Conservation (phyloP, 352 stramenopile species). For the Globisporangium lucens region DNA sequence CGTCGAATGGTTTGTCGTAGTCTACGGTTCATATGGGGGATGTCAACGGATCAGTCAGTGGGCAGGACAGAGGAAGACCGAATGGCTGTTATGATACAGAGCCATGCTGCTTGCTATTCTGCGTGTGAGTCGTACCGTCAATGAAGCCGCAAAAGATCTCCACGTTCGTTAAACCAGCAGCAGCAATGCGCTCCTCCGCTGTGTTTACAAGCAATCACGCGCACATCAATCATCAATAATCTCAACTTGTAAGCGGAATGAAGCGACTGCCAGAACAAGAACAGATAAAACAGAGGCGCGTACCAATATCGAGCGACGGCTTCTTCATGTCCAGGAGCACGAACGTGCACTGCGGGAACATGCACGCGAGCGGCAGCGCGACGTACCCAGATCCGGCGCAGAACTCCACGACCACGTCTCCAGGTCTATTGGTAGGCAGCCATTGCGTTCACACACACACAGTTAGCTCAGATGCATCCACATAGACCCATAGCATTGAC, state of each 20-base stretch:
- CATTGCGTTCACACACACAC: neutral
- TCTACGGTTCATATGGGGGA: constrained; percentile 18
- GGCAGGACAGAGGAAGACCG: neutral
- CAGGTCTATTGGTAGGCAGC: constrained; percentile 30
- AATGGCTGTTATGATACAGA: neutral
- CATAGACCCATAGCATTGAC: neutral
- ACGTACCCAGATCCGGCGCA: constrained; percentile 78
- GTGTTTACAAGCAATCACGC: too few species aligned
- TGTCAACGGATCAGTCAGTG: neutral
- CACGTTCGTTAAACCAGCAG: constrained; percentile 61
- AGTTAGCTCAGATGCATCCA: neutral
- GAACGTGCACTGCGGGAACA: constrained; percentile 73
- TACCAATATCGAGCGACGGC: constrained; percentile 72
- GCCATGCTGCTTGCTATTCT: too few species aligned
- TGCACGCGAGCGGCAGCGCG: constrained; percentile 63
- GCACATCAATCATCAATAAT: neutral
- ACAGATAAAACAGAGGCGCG: neutral
- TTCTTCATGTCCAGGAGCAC: constrained; percentile 79
- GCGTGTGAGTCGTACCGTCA: constrained; percentile 27
- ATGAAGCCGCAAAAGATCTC: constrained; percentile 75
- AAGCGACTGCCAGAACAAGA: neutral
- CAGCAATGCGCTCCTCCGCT: constrained; percentile 63
- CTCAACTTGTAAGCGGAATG: neutral
- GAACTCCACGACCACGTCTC: constrained; percentile 80
- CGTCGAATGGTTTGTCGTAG: constrained; percentile 60